These are phyloP conservation scores for Ilyonectria destructans DNA, from an alignment of 2,329 filamentous ascomycete species.

Conservation along the genomic window DNA sequence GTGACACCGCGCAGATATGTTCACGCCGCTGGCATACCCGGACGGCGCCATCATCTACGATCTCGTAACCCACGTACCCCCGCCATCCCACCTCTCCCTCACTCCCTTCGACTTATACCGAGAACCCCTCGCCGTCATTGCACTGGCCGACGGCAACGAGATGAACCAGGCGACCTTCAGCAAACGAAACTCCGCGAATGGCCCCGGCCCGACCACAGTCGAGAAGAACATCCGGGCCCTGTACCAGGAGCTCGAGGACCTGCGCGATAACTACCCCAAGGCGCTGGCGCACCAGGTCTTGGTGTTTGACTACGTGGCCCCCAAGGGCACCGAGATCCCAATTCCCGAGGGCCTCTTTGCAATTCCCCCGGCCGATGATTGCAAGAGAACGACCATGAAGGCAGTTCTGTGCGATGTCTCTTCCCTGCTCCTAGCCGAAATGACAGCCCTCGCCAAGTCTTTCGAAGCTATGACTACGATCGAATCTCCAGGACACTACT, in stretches of 20 bases:
- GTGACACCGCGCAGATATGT: constrained; percentile 78
- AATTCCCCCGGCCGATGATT: constrained; percentile 78
- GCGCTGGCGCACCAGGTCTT: constrained; percentile 85
- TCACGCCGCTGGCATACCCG: constrained; percentile 91
- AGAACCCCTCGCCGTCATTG: constrained; percentile 87
- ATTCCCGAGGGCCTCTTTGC: constrained; percentile 79
- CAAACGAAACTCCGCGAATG: constrained; percentile 69
- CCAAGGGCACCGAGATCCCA: constrained; percentile 65
- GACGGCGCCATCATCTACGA: constrained; percentile 91
- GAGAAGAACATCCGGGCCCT: constrained; percentile 74
- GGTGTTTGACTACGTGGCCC: constrained; percentile 80
- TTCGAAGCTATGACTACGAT: constrained; percentile 83
- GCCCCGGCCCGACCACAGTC: constrained; percentile 64
- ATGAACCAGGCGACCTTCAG: constrained; percentile 69
- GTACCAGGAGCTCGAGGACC: constrained; percentile 78
- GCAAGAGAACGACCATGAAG: constrained; percentile 85
- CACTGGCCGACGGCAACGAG: constrained; percentile 86
- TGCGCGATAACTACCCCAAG: constrained; percentile 82
- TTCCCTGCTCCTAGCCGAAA: constrained; percentile 80
- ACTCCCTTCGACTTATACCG: constrained; percentile 93
- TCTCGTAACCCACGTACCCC: constrained; percentile 84
- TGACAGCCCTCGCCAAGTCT: constrained; percentile 81
- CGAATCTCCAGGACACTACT: constrained; percentile 79
- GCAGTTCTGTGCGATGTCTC: constrained; percentile 86
- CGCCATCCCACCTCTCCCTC: constrained; percentile 84